phyloP scores from a whole-genome alignment of 2,329 filamentous ascomycete genomes.

The Neofusicoccum ribis region DNA sequence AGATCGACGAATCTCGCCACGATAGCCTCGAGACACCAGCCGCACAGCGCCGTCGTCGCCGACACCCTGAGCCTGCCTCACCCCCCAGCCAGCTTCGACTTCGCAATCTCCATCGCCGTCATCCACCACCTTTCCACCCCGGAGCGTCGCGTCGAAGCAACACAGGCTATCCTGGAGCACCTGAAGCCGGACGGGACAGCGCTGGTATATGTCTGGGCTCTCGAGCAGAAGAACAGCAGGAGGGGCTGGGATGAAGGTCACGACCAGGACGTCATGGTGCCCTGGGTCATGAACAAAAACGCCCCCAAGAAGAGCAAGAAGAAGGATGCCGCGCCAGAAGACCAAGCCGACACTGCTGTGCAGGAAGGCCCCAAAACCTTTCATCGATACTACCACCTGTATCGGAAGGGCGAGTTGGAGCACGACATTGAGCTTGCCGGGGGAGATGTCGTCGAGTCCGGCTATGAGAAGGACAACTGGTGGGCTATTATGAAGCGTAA shows the following conservation, averaged over 20 bases:
- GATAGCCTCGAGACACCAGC: conserved; percentile 56
- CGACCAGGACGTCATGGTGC: conserved; percentile 90
- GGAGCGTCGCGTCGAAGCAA: conserved; percentile 69
- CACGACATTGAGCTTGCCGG: conserved; percentile 73
- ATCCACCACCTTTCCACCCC: conserved; percentile 88
- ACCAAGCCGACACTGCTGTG: conserved; percentile 23
- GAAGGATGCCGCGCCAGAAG: conserved; percentile 27
- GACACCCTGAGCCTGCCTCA: conserved; percentile 85
- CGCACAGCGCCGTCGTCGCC: conserved; percentile 72
- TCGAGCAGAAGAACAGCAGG: conserved; percentile 85
- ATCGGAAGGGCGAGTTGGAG: conserved; percentile 82
- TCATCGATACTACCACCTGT: conserved; percentile 93
- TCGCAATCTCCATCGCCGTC: conserved; percentile 91
- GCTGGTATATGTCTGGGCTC: conserved; percentile 89
- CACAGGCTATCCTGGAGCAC: conserved; percentile 69
- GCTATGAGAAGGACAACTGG: conserved; percentile 98
- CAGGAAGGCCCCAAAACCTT: conserved; percentile 56
- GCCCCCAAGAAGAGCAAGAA: conserved; percentile 29
- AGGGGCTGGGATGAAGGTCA: conserved; percentile 84
- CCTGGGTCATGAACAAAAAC: conserved; percentile 71
- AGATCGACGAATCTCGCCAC: conserved; percentile 56
- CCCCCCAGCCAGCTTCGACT: conserved; percentile 67
- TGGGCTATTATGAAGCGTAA: conserved; percentile 68
- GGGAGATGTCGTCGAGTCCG: conserved; percentile 72
- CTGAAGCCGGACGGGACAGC: conserved; percentile 52